phyloP scores from a whole-genome alignment of 768 basidiomycete genomes.

The Rhodotorula sphaerocarpa region DNA sequence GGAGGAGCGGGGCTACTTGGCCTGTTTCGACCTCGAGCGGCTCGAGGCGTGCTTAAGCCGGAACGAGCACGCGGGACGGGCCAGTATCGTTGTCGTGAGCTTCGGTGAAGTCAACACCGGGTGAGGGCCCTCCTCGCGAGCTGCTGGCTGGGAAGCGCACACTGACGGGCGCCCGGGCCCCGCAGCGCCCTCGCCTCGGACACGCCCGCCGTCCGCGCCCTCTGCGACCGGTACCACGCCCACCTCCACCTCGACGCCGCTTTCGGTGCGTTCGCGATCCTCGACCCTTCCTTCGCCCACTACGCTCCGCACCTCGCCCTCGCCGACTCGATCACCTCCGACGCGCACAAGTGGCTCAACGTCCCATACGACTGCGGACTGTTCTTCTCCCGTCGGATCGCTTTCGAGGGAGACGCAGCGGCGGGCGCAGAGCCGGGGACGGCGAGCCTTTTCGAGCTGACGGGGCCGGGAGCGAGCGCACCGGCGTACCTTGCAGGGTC shows the following conservation, averaged over 20 bases:
- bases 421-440: background rate
- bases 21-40: slow-evolving; percentile 41
- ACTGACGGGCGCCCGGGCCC: background rate
- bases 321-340: slow-evolving; percentile 46
- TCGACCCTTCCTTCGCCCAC: slow-evolving; percentile 43
- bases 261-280: slow-evolving; percentile 47
- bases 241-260: slow-evolving; percentile 50
- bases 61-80: slow-evolving; percentile 40
- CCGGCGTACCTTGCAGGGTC: slow-evolving; percentile 45
- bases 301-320: slow-evolving; percentile 42
- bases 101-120: slow-evolving; percentile 50
- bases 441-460: slow-evolving; percentile 40
- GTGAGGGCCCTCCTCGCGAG: background rate
- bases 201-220: slow-evolving; percentile 40
- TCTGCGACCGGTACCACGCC: slow-evolving; percentile 44
- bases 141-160: too few relatives aligned
- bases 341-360: slow-evolving; percentile 44
- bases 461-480: slow-evolving; percentile 41
- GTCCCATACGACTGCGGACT: slow-evolving; percentile 46
- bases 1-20: slow-evolving; percentile 21
- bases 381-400: slow-evolving; percentile 43
- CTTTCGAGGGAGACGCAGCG: background rate
- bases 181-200: slow-evolving; percentile 43
- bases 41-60: slow-evolving; percentile 41
- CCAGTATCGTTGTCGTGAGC: slow-evolving; percentile 37